phyloP scores from a whole-genome alignment of 192 early-diverging fungal genomes.

The Rhizophagus sp. region DNA sequence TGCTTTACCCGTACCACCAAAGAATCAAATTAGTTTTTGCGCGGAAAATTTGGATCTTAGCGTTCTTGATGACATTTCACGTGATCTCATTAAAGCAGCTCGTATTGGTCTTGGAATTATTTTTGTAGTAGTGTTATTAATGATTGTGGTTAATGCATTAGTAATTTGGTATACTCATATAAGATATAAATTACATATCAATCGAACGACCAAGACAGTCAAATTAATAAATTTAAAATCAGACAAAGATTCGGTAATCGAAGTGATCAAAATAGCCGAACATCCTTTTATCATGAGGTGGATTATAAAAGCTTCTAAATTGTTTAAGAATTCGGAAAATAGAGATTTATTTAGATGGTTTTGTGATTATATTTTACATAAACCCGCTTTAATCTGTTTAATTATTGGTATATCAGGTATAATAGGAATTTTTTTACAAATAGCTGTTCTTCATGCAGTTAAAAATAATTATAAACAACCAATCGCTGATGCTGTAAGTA shows the following conservation, averaged over 20 bases:
- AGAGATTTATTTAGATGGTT: conserved; percentile 38
- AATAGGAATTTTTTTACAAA: conserved; percentile 30
- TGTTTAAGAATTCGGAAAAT: conserved; percentile 23
- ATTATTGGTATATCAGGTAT: conserved; percentile 34
- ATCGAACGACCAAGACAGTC: background rate
- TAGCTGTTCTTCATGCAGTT: conserved; percentile 28
- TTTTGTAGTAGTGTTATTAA: background rate
- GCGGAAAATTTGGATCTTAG: conserved; percentile 10
- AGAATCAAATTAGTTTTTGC: conserved; percentile 23
- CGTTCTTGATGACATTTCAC: conserved; percentile 16
- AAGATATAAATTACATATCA: conserved; percentile 6
- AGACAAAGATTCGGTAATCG: conserved; percentile 1
- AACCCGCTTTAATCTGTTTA: conserved; percentile 34
- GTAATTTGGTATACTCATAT: conserved; percentile 20
- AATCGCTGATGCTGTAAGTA: background rate
- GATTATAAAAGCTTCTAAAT: conserved; percentile 23
- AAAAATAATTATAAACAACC: conserved; percentile 25
- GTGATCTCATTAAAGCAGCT: conserved; percentile 16
- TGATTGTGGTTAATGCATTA: conserved; percentile 1
- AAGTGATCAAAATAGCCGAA: conserved; percentile 25
- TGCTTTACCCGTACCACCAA: conserved; percentile 9
- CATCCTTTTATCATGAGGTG: conserved; percentile 7
- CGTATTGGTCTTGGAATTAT: conserved; percentile 20
- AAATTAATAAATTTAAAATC: background rate
- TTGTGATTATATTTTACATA: conserved; percentile 29